Evolutionary conservation across 225 moss, liverwort and hornwort species (phyloP).

Genomic region (Asterella californica): DNA sequence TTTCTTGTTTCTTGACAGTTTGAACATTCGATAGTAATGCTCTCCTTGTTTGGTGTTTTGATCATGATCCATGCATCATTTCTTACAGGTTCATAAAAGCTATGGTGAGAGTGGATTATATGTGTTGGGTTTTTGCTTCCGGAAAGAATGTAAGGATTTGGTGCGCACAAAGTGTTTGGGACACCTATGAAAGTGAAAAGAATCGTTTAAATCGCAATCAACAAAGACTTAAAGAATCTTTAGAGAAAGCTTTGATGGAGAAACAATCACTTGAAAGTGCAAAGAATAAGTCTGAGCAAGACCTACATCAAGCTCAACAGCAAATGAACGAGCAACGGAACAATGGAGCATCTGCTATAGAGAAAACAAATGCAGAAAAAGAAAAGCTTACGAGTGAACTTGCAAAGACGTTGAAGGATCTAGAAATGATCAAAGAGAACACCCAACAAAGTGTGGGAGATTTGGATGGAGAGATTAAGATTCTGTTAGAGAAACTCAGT

Average conservation of each 20-base stretch:
- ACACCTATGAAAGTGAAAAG: constrained; percentile 37
- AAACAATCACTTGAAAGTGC: constrained; percentile 28
- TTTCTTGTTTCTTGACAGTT: background rate
- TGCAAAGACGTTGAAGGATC: constrained; percentile 20
- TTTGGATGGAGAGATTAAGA: constrained; percentile 27
- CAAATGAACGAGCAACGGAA: constrained; percentile 21
- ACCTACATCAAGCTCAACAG: constrained; percentile 25
- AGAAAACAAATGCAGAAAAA: constrained; percentile 16
- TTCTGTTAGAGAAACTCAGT: constrained; percentile 11
- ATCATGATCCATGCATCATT: too few species aligned
- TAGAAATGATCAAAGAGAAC: constrained; percentile 10
- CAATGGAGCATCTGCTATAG: constrained; percentile 11
- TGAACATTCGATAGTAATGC: background rate
- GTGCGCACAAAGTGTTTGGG: constrained; percentile 69
- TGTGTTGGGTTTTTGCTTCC: constrained; percentile 73
- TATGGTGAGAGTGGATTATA: constrained; percentile 69
- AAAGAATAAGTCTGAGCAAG: constrained; percentile 43
- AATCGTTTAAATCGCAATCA: constrained; percentile 14
- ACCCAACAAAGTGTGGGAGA: constrained; percentile 4
- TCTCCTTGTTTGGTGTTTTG: background rate
- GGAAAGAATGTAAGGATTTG: constrained; percentile 70
- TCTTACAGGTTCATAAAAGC: constrained; percentile 55
- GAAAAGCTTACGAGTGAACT: constrained; percentile 24
- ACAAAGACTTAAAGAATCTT: constrained; percentile 33
- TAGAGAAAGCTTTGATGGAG: constrained; percentile 34